A percentile compares a stretch with the other conserved stretches of the same genome.
Evolutionary conservation across 805 yeast species (phyloP).

Genomic region (Wickerhamomyces hampshirensis): DNA sequence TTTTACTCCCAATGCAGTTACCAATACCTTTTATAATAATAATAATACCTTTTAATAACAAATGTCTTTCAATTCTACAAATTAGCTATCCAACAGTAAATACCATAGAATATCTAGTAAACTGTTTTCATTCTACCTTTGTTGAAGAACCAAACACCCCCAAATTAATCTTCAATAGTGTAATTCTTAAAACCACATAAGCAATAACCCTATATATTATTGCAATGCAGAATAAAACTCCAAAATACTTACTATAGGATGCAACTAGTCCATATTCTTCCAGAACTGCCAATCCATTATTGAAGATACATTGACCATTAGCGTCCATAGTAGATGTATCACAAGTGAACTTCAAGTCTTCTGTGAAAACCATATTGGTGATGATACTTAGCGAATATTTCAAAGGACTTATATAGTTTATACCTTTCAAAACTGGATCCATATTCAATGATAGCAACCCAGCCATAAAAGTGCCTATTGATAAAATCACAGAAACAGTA

Average conservation of each 20-base stretch:
- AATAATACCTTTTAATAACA: no score
- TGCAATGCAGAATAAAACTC: slow-evolving; percentile 34
- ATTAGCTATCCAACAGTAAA: no score
- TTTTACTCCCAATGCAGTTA: no score
- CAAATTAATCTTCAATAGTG: slow-evolving; percentile 17
- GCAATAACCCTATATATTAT: slow-evolving; percentile 40
- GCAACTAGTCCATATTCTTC: slow-evolving; percentile 36
- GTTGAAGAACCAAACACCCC: slow-evolving; percentile 9
- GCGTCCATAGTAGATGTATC: slow-evolving; percentile 24
- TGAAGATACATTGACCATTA: slow-evolving; percentile 42
- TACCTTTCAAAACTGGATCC: slow-evolving; percentile 61
- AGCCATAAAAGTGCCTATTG: slow-evolving; percentile 77
- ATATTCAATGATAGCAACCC: slow-evolving; percentile 79
- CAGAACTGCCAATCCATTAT: slow-evolving; percentile 52
- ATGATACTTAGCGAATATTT: slow-evolving; percentile 58
- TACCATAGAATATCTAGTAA: no score
- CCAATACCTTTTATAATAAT: no score
- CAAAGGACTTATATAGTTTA: slow-evolving; percentile 75
- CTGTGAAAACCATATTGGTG: slow-evolving; percentile 50
- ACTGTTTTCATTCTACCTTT: background rate
- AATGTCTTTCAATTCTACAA: no score
- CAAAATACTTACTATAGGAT: slow-evolving; percentile 31
- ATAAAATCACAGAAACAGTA: slow-evolving; percentile 57
- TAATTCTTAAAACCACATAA: slow-evolving; percentile 20
- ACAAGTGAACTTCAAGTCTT: slow-evolving; percentile 48